Evolutionary conservation across 768 basidiomycete species (phyloP).

Genomic region (Chalciporus sphaerocephalus): DNA sequence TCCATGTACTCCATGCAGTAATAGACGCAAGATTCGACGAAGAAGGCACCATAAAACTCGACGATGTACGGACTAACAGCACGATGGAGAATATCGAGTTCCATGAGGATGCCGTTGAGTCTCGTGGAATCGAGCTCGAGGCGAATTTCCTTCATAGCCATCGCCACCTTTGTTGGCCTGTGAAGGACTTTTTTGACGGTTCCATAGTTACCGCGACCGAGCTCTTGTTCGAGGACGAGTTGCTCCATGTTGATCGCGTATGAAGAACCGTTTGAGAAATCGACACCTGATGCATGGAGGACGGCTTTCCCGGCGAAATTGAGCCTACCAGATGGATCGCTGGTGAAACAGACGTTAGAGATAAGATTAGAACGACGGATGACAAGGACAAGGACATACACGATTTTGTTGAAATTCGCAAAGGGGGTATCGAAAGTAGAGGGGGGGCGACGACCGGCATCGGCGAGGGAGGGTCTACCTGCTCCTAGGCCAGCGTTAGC

Average conservation of each 20-base stretch:
- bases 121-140: conserved; percentile 92
- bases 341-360: conserved; percentile 28
- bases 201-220: conserved; percentile 95
- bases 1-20: conserved; percentile 99
- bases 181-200: conserved; percentile 96
- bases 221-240: conserved; percentile 84
- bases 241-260: conserved; percentile 95
- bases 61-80: conserved; percentile 89
- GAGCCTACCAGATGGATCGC: conserved; percentile 93
- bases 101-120: conserved; percentile 96
- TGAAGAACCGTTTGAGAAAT: conserved; percentile 86
- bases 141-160: conserved; percentile 99
- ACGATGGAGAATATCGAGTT: conserved; percentile 95
- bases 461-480: conserved; percentile 53
- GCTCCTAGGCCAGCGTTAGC: conserved; percentile 67
- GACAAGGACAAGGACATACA: conserved; percentile 53
- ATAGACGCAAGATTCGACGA: conserved; percentile 99
- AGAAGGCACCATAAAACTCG: conserved; percentile 98
- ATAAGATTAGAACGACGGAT: conserved; percentile 8
- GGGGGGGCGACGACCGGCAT: conserved; percentile 34
- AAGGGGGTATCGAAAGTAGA: conserved; percentile 71
- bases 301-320: conserved; percentile 94
- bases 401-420: conserved; percentile 88
- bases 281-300: conserved; percentile 81
- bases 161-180: conserved; percentile 88